phyloP scores from a whole-genome alignment of 2,329 filamentous ascomycete species.

The Pseudogymnoascus sp. region DNA sequence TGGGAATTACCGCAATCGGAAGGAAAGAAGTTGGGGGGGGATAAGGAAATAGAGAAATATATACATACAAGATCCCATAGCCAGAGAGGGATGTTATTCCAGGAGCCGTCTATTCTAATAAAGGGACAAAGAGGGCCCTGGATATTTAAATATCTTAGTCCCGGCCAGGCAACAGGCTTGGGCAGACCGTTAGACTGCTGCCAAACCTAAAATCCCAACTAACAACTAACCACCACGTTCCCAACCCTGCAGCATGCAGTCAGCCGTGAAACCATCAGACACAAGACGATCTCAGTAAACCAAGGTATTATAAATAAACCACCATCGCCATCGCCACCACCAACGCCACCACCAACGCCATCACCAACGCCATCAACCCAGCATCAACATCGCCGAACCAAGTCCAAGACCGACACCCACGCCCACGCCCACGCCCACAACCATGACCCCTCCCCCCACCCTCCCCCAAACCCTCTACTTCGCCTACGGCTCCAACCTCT shows the following conservation, averaged over 20 bases:
- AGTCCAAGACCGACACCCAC: background rate
- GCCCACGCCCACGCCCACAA: background rate
- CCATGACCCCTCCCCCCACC: background rate
- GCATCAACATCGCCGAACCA: background rate
- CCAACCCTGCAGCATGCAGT: background rate
- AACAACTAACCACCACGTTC: background rate
- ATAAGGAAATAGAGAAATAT: background rate
- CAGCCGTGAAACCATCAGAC: background rate
- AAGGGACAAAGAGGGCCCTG: background rate
- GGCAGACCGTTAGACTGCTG: background rate
- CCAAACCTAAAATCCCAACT: background rate
- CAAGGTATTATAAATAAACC: background rate
- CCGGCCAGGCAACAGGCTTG: background rate
- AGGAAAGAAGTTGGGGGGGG: background rate
- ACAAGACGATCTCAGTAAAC: background rate
- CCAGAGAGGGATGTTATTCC: background rate
- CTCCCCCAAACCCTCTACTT: constrained; percentile 47
- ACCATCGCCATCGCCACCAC: too few relatives aligned
- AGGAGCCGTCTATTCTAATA: background rate
- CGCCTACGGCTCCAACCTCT: constrained; percentile 65
- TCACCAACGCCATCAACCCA: background rate
- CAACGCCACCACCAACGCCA: background rate
- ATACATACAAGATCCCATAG: background rate
- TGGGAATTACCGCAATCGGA: background rate
- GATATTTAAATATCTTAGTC: background rate